phyloP scores from a whole-genome alignment of 176 grass and related monocot species.

The Poa annua region DNA sequence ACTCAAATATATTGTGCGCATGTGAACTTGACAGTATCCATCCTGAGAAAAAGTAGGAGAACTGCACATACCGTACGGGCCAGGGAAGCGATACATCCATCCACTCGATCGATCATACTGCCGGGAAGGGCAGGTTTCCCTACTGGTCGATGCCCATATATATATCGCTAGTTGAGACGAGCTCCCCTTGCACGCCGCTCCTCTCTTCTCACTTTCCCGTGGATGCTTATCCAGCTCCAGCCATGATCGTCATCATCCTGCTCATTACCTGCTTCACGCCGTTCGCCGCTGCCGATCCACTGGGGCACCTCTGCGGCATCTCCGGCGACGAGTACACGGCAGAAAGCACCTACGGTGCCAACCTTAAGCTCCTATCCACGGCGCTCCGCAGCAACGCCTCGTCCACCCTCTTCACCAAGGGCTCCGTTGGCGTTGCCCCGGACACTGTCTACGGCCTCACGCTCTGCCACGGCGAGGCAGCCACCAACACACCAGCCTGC shows the following conservation, averaged over 20 bases:
- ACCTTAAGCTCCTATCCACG: slow-evolving; percentile 3
- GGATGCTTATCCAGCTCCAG: slow-evolving; percentile 2
- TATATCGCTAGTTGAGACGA: background rate
- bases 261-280: background rate
- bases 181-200: background rate
- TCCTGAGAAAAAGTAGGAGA: background rate
- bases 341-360: slow-evolving; percentile 1
- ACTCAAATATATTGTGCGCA: no score
- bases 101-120: background rate
- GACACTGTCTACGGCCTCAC: slow-evolving; percentile 33
- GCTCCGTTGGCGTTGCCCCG: slow-evolving; percentile 26
- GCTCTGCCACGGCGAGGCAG: slow-evolving; percentile 41
- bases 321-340: background rate
- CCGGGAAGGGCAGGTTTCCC: background rate
- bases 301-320: background rate
- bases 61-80: background rate
- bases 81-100: background rate
- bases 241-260: background rate
- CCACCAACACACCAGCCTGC: background rate
- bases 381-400: slow-evolving; percentile 22
- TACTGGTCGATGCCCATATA: background rate
- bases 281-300: background rate
- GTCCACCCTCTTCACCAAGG: background rate
- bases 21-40: no score
- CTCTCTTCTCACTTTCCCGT: background rate